A percentile compares a stretch with the other conserved stretches of the same genome.
Conservation (phyloP, 352 stramenopile species). For the Thalassiosira oceanica region DNA sequence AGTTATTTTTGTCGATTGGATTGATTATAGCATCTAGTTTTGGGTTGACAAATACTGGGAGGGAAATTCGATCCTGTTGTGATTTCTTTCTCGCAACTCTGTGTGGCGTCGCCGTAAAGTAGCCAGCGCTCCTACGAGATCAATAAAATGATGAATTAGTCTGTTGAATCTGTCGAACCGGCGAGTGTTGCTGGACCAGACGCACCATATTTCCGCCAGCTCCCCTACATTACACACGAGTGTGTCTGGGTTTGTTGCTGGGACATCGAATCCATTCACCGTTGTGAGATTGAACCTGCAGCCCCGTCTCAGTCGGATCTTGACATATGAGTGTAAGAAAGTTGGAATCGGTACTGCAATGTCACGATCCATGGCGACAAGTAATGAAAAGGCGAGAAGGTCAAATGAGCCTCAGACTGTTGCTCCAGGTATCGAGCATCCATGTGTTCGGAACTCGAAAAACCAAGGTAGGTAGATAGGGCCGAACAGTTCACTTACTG, state of each 20-base stretch:
- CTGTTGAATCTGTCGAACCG: too few relatives aligned
- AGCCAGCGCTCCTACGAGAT: conserved; percentile 52
- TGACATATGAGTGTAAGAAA: conserved; percentile 74
- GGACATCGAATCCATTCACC: conserved; percentile 69
- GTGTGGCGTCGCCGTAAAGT: conserved; percentile 72
- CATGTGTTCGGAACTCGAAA: too few relatives aligned
- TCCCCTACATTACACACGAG: conserved; percentile 77
- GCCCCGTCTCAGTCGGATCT: conserved; percentile 43
- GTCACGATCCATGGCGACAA: too few relatives aligned
- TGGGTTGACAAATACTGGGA: conserved; percentile 77
- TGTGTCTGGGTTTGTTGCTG: conserved; percentile 39
- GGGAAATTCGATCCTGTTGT: conserved; percentile 38
- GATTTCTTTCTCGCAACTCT: conserved; percentile 43
- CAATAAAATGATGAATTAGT: too few relatives aligned
- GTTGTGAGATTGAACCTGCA: conserved; percentile 56
- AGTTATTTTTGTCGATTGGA: conserved; percentile 34
- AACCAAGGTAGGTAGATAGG: too few relatives aligned
- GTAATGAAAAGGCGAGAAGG: too few relatives aligned
- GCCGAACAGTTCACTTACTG: too few relatives aligned
- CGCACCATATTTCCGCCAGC: conserved; percentile 60
- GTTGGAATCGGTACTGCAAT: conserved; percentile 67
- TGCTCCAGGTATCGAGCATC: too few relatives aligned
- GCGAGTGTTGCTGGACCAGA: too few relatives aligned
- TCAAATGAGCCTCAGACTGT: too few relatives aligned
- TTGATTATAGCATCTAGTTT: conserved; percentile 54